phyloP scores from a whole-genome alignment of 2,329 filamentous ascomycete genomes.

The Metarhizium humberi region DNA sequence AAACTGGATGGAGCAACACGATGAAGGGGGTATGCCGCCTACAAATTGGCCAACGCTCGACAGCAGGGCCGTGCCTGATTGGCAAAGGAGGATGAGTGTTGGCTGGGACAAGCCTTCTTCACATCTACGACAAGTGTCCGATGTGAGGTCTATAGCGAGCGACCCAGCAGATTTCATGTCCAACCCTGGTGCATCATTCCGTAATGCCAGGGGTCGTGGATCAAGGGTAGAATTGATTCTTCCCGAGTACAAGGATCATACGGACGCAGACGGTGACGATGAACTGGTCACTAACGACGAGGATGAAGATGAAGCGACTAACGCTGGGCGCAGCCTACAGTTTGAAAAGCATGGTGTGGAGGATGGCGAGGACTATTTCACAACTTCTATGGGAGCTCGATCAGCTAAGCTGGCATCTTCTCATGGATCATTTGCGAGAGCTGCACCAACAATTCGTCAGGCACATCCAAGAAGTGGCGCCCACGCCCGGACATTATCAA shows the following conservation, averaged over 20 bases:
- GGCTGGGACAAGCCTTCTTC: conserved; percentile 37
- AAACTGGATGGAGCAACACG: conserved; percentile 77
- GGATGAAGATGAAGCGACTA: conserved; percentile 45
- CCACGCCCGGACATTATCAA: conserved; percentile 69
- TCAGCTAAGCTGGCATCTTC: conserved; percentile 28
- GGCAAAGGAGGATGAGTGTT: conserved; percentile 44
- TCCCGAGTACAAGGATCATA: conserved; percentile 48
- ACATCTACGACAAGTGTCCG: conserved; percentile 41
- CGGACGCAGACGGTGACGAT: conserved; percentile 82
- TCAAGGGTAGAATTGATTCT: conserved; percentile 24
- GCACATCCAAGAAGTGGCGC: conserved; percentile 27
- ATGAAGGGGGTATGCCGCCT: conserved; percentile 37
- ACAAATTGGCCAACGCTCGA: conserved; percentile 42
- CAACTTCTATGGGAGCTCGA: conserved; percentile 35
- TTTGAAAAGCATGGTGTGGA: conserved; percentile 18
- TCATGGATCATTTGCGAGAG: conserved; percentile 20
- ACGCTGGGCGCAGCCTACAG: conserved; percentile 25
- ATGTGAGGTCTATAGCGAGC: conserved; percentile 50
- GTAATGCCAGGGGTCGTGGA: conserved; percentile 23
- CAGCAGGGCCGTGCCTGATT: conserved; percentile 33
- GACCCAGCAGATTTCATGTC: conserved; percentile 56
- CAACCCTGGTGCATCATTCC: conserved; percentile 30
- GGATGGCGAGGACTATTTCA: conserved; percentile 43
- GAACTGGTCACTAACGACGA: conserved; percentile 79
- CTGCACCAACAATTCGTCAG: conserved; percentile 22